Evolutionary conservation across 2,329 filamentous ascomycete genomes (phyloP).

Genomic region (Plenodomus biglobosus): DNA sequence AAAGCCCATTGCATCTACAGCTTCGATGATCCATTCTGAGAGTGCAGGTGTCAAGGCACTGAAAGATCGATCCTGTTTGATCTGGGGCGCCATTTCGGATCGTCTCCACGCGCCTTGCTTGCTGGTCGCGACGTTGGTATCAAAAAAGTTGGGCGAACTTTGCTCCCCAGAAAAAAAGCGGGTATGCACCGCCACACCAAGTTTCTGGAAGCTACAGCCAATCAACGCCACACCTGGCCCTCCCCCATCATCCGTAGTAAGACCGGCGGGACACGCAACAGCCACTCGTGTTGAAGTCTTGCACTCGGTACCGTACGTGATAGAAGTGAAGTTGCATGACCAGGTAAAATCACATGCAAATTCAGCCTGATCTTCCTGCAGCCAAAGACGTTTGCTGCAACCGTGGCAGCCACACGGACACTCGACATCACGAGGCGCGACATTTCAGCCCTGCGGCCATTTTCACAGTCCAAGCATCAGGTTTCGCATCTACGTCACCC

Average conservation of each 20-base stretch:
- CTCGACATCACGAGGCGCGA: slow-evolving; percentile 22
- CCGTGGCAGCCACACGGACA: slow-evolving; percentile 11
- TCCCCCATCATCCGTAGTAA: not conserved
- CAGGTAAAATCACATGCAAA: not conserved
- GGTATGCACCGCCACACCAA: slow-evolving; percentile 9
- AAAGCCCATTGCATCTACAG: slow-evolving; percentile 82
- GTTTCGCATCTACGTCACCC: slow-evolving; percentile 15
- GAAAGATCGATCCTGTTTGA: slow-evolving; percentile 57
- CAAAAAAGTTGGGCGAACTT: slow-evolving; percentile 11
- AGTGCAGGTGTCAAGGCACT: slow-evolving; percentile 69
- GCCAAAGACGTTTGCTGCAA: slow-evolving; percentile 22
- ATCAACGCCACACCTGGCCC: not conserved
- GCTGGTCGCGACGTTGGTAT: slow-evolving; percentile 2
- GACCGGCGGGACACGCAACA: not conserved
- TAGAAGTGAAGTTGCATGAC: not conserved
- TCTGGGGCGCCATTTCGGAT: slow-evolving; percentile 37
- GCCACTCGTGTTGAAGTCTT: too few species aligned
- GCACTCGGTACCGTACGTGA: not conserved
- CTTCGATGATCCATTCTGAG: slow-evolving; percentile 83
- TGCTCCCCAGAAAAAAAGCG: slow-evolving; percentile 19
- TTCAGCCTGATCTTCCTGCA: not conserved
- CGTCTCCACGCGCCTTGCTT: slow-evolving; percentile 1
- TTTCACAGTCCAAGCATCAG: slow-evolving; percentile 21
- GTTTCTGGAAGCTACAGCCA: not conserved
- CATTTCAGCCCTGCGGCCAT: slow-evolving; percentile 17